phyloP scores from a whole-genome alignment of 306 rosid species.

The Ammopiptanthus mongolicus region DNA sequence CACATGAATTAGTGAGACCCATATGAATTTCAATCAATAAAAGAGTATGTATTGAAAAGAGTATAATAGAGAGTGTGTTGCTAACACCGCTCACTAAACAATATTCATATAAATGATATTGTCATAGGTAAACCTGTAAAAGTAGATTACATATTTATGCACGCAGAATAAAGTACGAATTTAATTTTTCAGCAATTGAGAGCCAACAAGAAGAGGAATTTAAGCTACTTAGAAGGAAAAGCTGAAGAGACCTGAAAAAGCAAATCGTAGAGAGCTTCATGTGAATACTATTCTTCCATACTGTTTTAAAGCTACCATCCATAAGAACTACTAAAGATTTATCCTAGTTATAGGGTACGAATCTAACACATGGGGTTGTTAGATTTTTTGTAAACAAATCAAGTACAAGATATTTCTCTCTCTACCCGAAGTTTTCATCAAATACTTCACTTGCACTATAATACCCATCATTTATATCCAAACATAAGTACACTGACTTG shows the following conservation, averaged over 20 bases:
- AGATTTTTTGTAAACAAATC: conserved; percentile 43
- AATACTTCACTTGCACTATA: conserved; percentile 21
- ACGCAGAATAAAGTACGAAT: conserved; percentile 32
- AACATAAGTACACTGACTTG: conserved; percentile 34
- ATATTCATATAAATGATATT: background rate
- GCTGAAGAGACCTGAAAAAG: conserved; percentile 30
- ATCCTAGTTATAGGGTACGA: conserved; percentile 51
- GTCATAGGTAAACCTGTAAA: background rate
- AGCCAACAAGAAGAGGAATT: conserved; percentile 29
- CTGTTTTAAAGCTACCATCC: conserved; percentile 37
- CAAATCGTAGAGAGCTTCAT: conserved; percentile 31
- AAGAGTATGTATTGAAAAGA: no score
- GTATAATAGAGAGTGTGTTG: no score
- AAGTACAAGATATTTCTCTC: conserved; percentile 56
- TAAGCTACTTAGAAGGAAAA: conserved; percentile 22
- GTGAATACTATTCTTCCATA: conserved; percentile 55
- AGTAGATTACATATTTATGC: conserved; percentile 9
- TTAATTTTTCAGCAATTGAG: conserved; percentile 19
- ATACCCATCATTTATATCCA: conserved; percentile 22
- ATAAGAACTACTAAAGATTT: conserved; percentile 33
- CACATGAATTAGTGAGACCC: no score
- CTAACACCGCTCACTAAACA: no score
- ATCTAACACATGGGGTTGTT: conserved; percentile 78
- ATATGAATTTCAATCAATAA: no score
- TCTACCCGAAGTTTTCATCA: conserved; percentile 22